These are phyloP conservation scores for Emergomyces orientalis DNA, from an alignment of 2,329 filamentous ascomycete species.

Conservation along the genomic window DNA sequence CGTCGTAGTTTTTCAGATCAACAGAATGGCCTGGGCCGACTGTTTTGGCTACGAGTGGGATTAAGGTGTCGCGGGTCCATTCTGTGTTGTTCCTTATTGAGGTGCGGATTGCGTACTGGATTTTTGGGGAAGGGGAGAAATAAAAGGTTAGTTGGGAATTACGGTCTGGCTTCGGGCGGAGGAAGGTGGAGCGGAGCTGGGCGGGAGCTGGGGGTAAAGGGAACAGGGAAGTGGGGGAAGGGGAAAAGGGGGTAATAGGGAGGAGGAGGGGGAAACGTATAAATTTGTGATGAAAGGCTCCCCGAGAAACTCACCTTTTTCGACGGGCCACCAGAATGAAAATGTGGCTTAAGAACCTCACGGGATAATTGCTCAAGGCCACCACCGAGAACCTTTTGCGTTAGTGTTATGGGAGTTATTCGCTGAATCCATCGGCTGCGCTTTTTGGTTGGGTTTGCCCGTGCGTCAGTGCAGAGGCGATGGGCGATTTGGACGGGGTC, in stretches of 20 bases:
- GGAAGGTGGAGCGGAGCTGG: too few relatives aligned
- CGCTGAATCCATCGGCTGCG: conserved; percentile 51
- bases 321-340: conserved; percentile 43
- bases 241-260: too few relatives aligned
- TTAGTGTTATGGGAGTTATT: conserved; percentile 50
- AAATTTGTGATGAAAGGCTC: too few relatives aligned
- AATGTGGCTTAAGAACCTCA: conserved; percentile 50
- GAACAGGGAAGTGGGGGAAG: too few relatives aligned
- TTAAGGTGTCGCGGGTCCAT: conserved; percentile 49
- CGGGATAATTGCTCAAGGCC: conserved; percentile 49
- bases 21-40: conserved; percentile 52
- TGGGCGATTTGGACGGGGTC: conserved; percentile 54
- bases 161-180: too few relatives aligned
- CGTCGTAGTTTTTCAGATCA: conserved; percentile 52
- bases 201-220: too few relatives aligned
- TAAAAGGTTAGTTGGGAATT: not conserved
- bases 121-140: not conserved
- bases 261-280: too few relatives aligned
- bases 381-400: conserved; percentile 49
- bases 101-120: conserved; percentile 52
- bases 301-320: conserved; percentile 40
- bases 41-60: conserved; percentile 48
- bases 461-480: conserved; percentile 48
- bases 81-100: conserved; percentile 52
- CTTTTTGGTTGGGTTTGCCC: conserved; percentile 42